Evolutionary conservation across 805 yeast genomes (phyloP).

Genomic region (Kodamaea kaohsiungensis): DNA sequence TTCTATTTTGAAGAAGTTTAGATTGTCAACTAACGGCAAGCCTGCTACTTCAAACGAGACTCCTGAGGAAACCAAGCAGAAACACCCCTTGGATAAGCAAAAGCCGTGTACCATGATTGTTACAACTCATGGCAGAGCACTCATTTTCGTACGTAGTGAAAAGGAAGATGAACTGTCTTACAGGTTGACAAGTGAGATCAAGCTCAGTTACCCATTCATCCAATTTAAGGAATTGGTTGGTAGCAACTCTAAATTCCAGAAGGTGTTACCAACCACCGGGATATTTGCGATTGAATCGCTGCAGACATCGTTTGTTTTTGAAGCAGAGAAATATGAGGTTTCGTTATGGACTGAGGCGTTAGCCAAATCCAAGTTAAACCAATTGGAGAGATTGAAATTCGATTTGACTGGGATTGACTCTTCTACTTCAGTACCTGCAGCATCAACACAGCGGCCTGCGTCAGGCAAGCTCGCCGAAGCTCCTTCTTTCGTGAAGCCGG

Average conservation of each 20-base stretch:
- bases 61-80: constrained; percentile 1
- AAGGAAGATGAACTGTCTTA: constrained; percentile 30
- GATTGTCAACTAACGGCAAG: constrained; percentile 17
- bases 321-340: constrained; percentile 52
- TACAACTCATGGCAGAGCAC: constrained; percentile 63
- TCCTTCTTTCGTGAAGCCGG: background rate
- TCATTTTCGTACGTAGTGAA: constrained; percentile 51
- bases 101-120: constrained; percentile 54
- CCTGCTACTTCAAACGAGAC: constrained; percentile 13
- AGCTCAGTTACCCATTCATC: constrained; percentile 51
- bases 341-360: constrained; percentile 59
- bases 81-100: constrained; percentile 33
- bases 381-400: constrained; percentile 18
- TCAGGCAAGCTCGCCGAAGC: background rate
- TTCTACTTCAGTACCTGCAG: background rate
- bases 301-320: constrained; percentile 56
- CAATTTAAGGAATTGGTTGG: constrained; percentile 59
- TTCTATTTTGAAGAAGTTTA: constrained; percentile 25
- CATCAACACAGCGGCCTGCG: constrained; percentile 5
- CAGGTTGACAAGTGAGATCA: constrained; percentile 55
- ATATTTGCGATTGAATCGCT: constrained; percentile 59
- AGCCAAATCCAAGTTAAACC: constrained; percentile 30
- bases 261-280: constrained; percentile 41
- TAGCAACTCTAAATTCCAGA: constrained; percentile 27
- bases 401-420: background rate